Conservation (phyloP, 2,329 filamentous ascomycete genomes). For the Lasiodiplodia sp. region DNA sequence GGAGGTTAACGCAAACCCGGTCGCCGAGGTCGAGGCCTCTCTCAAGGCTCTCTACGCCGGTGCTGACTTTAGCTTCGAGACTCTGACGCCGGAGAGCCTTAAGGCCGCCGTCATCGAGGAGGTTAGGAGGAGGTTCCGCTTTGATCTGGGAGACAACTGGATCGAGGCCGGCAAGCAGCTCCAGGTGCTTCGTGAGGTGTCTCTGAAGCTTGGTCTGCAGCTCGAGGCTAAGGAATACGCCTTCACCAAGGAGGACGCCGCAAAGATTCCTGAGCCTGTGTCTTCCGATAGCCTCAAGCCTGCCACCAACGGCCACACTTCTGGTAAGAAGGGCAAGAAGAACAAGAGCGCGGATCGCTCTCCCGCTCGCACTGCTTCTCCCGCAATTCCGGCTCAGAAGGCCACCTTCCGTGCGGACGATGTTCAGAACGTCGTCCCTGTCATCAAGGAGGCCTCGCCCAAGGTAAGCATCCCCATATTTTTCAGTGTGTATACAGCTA, state of each 20-base stretch:
- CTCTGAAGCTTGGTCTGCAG: constrained; percentile 88
- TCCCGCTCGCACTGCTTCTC: constrained; percentile 52
- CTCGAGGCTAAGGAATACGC: constrained; percentile 78
- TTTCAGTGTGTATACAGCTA: not conserved
- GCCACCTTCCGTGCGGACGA: constrained; percentile 91
- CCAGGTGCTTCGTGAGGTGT: constrained; percentile 88
- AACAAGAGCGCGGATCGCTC: constrained; percentile 60
- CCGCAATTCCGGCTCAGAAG: constrained; percentile 62
- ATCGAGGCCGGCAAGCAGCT: constrained; percentile 71
- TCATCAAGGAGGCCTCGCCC: constrained; percentile 93
- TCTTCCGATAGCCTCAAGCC: constrained; percentile 34
- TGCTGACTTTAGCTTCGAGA: constrained; percentile 80
- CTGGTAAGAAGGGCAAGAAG: constrained; percentile 64
- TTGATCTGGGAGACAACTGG: constrained; percentile 74
- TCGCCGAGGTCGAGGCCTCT: constrained; percentile 76
- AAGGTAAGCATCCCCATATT: constrained; percentile 49
- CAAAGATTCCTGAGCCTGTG: constrained; percentile 32
- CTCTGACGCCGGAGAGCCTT: constrained; percentile 76
- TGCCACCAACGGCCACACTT: constrained; percentile 47
- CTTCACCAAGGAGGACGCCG: constrained; percentile 60
- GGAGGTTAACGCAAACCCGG: constrained; percentile 77
- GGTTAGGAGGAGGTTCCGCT: constrained; percentile 77
- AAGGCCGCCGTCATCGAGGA: constrained; percentile 74
- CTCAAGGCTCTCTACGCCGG: constrained; percentile 81
- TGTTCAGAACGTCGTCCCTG: constrained; percentile 88